Evolutionary conservation across 2,329 filamentous ascomycete species (phyloP).

Genomic region (Shiraia bambusicola): DNA sequence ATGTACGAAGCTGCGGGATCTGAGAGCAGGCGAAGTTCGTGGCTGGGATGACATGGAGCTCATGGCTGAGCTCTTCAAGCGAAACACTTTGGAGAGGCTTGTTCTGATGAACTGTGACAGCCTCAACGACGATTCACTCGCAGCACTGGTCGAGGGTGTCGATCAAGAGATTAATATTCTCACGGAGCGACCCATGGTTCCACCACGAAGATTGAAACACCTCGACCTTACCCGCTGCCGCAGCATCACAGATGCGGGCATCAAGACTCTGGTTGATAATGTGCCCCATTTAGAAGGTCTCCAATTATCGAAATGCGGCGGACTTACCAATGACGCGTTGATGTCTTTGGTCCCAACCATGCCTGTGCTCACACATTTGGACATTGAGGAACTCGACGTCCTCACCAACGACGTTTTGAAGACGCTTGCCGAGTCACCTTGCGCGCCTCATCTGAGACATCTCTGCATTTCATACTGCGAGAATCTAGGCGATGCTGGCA

Average conservation of each 20-base stretch:
- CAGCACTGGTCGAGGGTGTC: slow-evolving; percentile 71
- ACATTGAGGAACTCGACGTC: slow-evolving; percentile 80
- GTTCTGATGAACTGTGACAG: slow-evolving; percentile 78
- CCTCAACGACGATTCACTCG: slow-evolving; percentile 72
- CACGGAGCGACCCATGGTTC: slow-evolving; percentile 72
- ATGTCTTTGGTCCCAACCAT: slow-evolving; percentile 72
- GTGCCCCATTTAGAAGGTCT: slow-evolving; percentile 80
- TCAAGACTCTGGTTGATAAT: slow-evolving; percentile 71
- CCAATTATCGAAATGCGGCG: slow-evolving; percentile 75
- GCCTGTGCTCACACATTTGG: slow-evolving; percentile 78
- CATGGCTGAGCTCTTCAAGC: slow-evolving; percentile 72
- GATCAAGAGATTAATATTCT: slow-evolving; percentile 80
- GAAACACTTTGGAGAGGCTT: slow-evolving; percentile 80
- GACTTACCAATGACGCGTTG: slow-evolving; percentile 72
- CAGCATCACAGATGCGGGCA: slow-evolving; percentile 69
- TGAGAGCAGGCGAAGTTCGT: slow-evolving; percentile 77
- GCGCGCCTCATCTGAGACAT: slow-evolving; percentile 70
- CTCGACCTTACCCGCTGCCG: slow-evolving; percentile 81
- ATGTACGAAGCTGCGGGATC: slow-evolving; percentile 73
- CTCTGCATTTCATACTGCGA: slow-evolving; percentile 91
- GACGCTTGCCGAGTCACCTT: slow-evolving; percentile 74
- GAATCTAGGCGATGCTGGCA: slow-evolving; percentile 75
- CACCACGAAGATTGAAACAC: slow-evolving; percentile 76
- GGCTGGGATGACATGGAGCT: slow-evolving; percentile 76
- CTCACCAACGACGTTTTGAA: slow-evolving; percentile 76